Base-by-base conservation (phyloP, 2,329 filamentous ascomycete species). In the Penicillium sp. region DNA sequence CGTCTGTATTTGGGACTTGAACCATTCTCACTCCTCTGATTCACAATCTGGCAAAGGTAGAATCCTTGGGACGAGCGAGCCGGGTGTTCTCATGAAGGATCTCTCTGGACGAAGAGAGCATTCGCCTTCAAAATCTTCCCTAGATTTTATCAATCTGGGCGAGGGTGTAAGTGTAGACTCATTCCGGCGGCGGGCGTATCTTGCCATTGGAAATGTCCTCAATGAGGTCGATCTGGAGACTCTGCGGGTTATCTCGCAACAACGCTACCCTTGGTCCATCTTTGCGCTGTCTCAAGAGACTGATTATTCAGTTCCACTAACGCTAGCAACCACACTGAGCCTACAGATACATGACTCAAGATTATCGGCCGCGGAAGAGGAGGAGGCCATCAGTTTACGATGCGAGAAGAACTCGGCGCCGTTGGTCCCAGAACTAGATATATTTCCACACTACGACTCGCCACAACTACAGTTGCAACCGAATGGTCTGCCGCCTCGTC, bases 161-260 rank as follows among this genome's bases (percentile, higher is more conserved):
- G 91, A 96, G 68, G 91, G 88, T 65, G 87, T 96, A 42, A 91
- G 86, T 65, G 81, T 96, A 44, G 86, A 95, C 72, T 88, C 82
- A 62, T 70, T 77, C 42, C 77, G 78, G 33, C 79, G 85, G 62
- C 82, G 81, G 64, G 91, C 86, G 12, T 95, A 90, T 70, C 86
- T 96, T 70, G 90, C 90, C 2, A 84, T 94, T 10, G 86, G 89
- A 50, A 87, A 86, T 65, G 77, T 84, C 36, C 80, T 96, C 4
- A 85, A 91, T 47, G 90, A 95, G 67, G 83, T 96, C 21, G 91
- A 96, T 68, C 79, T 96, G 43, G 78, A 82, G 54, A 89, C 87
- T 0, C 74, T 96, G 10, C 79, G 84, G 47, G 77, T 90, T 3
- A 76, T 91, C 5, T 86, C 85, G 21, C 81, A 85, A 49, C 83